Base-by-base conservation (phyloP, 192 early-diverging fungal genomes). In the Linnemannia zychae region DNA sequence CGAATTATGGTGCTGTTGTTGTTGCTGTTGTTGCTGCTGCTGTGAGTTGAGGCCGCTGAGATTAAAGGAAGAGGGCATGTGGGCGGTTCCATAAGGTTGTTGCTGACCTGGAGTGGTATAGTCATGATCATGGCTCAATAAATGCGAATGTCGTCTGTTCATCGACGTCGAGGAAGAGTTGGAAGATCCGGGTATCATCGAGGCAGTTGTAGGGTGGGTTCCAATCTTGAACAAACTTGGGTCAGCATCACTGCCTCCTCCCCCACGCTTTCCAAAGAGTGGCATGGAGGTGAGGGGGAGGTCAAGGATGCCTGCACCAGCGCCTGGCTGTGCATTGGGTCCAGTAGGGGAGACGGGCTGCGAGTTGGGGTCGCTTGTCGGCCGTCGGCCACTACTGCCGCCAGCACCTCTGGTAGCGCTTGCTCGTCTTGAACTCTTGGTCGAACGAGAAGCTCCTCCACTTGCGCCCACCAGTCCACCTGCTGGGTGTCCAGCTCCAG, bases 221-320 rank as follows among this genome's bases (percentile, higher is more conserved):
- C 73, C 83, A n/a, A 85, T 71, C 33, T 85, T 85, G 72, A 85
- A 85, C 34, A 79, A 52, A 57, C 79, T 79, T 0, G 83, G 69
- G 44, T 85, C 83, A 15, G 36, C 52, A 0, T 85, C 77, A 22
- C 53, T 57, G 33, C 79, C 79, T 40, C 66, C 66, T 53, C 81
- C 49, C 16, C 67, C 34, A 11, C 71, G 71, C 69, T 85, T 85
- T 31, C 57, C 63, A 7, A 85, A 46, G 24, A 72, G 38, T 5
- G 77, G 70, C 11, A 85, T 53, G 36, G 71, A 65, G 3, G 76
- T 67, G 4, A 84, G 76, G 69, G 82, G 82, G 5, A 84, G 63
- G 17, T 84, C 82, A 22, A 73, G 76, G n/a, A 80, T 68, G 48
- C 71, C 48, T 11, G 53, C 24, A 37, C 52, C 49, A 20, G 50